Evolutionary conservation across 352 stramenopile species (phyloP).

Genomic region (Phytophthora sojae): DNA sequence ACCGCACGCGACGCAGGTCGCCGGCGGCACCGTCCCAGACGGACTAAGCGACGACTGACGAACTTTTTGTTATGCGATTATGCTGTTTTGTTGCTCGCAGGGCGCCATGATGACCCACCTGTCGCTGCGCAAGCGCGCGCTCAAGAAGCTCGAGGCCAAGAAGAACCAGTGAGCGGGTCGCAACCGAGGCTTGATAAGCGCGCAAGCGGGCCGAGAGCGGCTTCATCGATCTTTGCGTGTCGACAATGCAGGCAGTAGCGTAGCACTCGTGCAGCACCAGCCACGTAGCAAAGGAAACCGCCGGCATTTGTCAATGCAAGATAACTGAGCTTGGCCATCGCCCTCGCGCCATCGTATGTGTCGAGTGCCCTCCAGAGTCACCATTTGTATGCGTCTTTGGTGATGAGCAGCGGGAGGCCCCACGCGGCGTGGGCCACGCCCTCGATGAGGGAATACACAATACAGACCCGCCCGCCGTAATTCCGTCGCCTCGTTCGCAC

Average conservation of each 20-base stretch:
- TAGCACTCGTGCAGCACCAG: not conserved
- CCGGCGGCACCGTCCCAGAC: not conserved
- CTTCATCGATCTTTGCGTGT: not conserved
- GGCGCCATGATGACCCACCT: constrained; percentile 79
- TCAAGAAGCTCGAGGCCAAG: constrained; percentile 90
- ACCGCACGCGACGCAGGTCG: not conserved
- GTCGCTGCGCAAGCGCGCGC: constrained; percentile 82
- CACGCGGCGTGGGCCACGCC: no score
- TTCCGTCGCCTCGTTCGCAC: not conserved
- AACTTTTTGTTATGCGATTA: constrained; percentile 6
- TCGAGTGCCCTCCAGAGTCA: constrained; percentile 2
- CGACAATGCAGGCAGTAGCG: not conserved
- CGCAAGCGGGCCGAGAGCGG: not conserved
- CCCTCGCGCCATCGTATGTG: constrained; percentile 22
- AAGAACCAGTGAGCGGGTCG: constrained; percentile 68
- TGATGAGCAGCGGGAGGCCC: constrained; percentile 7
- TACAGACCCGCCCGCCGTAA: no score
- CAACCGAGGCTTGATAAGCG: no score
- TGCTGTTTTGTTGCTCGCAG: constrained; percentile 41
- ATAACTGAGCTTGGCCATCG: no score
- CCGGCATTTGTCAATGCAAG: not conserved
- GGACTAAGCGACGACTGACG: constrained; percentile 15
- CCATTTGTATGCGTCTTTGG: not conserved
- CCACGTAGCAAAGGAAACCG: not conserved
- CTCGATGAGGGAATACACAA: not conserved